These are phyloP conservation scores for Mycena polygramma DNA, from an alignment of 768 basidiomycete genomes.

Conservation along the genomic window DNA sequence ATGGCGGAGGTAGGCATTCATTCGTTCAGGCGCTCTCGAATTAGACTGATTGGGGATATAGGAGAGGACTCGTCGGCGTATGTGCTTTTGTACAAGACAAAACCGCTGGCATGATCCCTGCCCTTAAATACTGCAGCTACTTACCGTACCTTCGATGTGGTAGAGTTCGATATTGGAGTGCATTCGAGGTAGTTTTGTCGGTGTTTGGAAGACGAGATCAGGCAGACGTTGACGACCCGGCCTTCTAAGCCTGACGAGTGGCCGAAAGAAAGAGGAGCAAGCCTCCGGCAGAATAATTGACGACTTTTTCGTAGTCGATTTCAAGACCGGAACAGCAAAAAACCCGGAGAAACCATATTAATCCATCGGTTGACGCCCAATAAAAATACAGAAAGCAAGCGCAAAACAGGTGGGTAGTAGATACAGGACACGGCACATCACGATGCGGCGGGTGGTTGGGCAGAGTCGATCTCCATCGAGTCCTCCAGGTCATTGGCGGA, in stretches of 20 bases:
- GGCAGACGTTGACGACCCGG: too few species aligned
- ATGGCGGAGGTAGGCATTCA: slow-evolving; percentile 78
- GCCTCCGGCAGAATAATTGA: too few species aligned
- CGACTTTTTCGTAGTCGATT: too few species aligned
- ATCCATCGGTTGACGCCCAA: slow-evolving; percentile 2
- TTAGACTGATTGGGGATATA: slow-evolving; percentile 39
- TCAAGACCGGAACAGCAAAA: too few species aligned
- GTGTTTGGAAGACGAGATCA: too few species aligned
- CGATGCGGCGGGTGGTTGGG: slow-evolving; percentile 1
- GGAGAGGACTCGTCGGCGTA: slow-evolving; percentile 92
- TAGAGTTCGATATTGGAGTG: slow-evolving; percentile 4
- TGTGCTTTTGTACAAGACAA: slow-evolving; percentile 87
- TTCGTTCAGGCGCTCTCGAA: background rate
- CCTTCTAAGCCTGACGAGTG: too few species aligned
- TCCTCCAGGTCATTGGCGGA: slow-evolving; percentile 77
- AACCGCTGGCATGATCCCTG: slow-evolving; percentile 46
- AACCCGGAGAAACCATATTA: background rate
- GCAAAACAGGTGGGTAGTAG: background rate
- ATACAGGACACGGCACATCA: slow-evolving; percentile 9
- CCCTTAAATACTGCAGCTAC: background rate
- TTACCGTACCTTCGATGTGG: background rate
- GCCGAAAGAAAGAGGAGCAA: too few species aligned
- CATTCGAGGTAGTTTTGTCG: too few species aligned
- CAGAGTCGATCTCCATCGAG: slow-evolving; percentile 29
- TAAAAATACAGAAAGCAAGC: slow-evolving; percentile 34